Evolutionary conservation across 306 rosid species (phyloP).

Genomic region (Vigna mungo): DNA sequence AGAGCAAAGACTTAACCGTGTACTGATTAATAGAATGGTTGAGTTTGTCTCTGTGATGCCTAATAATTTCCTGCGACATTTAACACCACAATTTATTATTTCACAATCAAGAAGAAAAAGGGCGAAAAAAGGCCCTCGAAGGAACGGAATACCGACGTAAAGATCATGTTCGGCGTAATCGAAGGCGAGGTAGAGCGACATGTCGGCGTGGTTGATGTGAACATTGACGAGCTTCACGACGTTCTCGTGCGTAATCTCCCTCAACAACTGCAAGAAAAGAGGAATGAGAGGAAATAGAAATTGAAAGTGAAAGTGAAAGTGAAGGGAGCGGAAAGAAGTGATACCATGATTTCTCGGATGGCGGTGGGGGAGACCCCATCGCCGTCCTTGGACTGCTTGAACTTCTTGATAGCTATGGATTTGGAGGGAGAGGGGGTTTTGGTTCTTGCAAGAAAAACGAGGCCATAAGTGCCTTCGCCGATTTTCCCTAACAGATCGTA

Average conservation of each 20-base stretch:
- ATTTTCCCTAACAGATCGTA: slow-evolving; percentile 84
- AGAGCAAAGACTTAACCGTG: slow-evolving; percentile 78
- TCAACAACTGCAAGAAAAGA: slow-evolving; percentile 58
- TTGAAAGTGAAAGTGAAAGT: no score
- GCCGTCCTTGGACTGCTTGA: slow-evolving; percentile 87
- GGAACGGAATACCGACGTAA: slow-evolving; percentile 58
- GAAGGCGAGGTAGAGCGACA: slow-evolving; percentile 87
- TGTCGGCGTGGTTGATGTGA: slow-evolving; percentile 84
- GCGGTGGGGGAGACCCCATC: slow-evolving; percentile 94
- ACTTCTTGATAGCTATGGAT: slow-evolving; percentile 85
- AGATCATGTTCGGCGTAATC: slow-evolving; percentile 94
- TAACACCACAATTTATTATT: not conserved
- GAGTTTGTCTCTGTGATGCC: slow-evolving; percentile 87
- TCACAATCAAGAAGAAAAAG: not conserved
- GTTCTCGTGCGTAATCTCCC: slow-evolving; percentile 85
- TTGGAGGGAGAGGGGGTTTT: slow-evolving; percentile 54
- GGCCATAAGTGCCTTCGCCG: slow-evolving; percentile 91
- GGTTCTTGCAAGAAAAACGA: slow-evolving; percentile 73
- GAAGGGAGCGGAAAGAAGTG: not conserved
- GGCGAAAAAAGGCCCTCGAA: not conserved
- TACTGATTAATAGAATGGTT: slow-evolving; percentile 68
- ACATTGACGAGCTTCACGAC: slow-evolving; percentile 88
- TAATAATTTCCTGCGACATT: slow-evolving; percentile 73
- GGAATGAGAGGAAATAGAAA: not conserved
- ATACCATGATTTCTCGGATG: slow-evolving; percentile 86